Percentiles rank a stretch among this genome's conserved stretches.
These are phyloP conservation scores for Quercus rubra DNA, from an alignment of 306 rosid genomes.

Conservation along the genomic window DNA sequence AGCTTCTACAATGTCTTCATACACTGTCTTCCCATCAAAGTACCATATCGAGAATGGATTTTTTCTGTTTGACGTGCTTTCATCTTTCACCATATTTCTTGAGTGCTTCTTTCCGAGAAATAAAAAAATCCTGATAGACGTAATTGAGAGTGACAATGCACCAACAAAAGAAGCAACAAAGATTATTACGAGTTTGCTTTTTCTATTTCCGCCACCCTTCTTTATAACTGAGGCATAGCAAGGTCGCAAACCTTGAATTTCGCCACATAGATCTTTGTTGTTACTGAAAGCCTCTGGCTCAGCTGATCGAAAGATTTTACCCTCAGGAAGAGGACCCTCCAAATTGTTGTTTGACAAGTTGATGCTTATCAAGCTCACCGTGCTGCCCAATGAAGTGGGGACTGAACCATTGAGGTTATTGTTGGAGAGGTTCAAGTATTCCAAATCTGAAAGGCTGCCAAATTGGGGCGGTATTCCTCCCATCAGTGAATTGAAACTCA, in stretches of 20 bases:
- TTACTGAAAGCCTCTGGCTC: conserved; percentile 11
- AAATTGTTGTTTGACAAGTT: conserved; percentile 28
- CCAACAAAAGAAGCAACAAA: not conserved
- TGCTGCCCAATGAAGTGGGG: not conserved
- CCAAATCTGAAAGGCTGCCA: conserved; percentile 17
- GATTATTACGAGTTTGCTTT: not conserved
- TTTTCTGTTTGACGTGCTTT: not conserved
- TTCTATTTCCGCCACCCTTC: not conserved
- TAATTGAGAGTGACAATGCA: not conserved
- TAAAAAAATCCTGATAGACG: not conserved
- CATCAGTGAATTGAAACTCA: conserved; percentile 26
- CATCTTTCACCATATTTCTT: not conserved
- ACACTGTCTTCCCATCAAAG: not conserved
- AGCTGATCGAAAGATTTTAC: conserved; percentile 10
- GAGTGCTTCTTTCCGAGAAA: not conserved
- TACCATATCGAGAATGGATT: not conserved
- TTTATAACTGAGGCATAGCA: not conserved
- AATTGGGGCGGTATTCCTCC: conserved; percentile 17
- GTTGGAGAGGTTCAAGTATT: conserved; percentile 26
- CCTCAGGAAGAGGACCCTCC: conserved; percentile 31
- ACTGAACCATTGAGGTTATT: conserved; percentile 24
- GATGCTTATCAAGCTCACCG: not conserved
- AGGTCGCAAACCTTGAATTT: not conserved
- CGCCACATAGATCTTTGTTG: conserved; percentile 15
- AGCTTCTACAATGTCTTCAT: not conserved